Conservation (phyloP, 179 eudicot genomes). For the Gypsophila paniculata region DNA sequence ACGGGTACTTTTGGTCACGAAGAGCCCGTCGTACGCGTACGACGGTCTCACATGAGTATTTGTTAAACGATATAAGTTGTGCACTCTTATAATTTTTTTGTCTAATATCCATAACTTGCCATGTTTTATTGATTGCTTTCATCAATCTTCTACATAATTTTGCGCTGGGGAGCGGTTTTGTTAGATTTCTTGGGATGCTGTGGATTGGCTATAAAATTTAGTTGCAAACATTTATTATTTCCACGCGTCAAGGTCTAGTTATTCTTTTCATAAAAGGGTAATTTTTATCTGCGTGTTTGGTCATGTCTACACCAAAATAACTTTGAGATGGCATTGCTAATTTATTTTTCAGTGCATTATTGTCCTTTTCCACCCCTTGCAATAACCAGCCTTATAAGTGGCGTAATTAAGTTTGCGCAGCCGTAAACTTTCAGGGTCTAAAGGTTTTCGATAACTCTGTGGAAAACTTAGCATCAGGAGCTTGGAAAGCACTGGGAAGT, state of each 20-base stretch:
- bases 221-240: not conserved
- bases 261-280: not conserved
- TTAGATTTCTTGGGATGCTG: not conserved
- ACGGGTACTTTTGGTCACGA: no score
- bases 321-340: not conserved
- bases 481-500: conserved; percentile 89
- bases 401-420: not conserved
- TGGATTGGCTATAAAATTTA: conserved; percentile 3
- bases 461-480: conserved; percentile 81
- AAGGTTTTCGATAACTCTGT: conserved; percentile 67
- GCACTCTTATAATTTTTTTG: conserved; percentile 8
- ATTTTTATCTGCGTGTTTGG: not conserved
- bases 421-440: conserved; percentile 52
- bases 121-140: not conserved
- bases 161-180: not conserved
- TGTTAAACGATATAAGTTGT: no score
- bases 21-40: no score
- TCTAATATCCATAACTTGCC: not conserved
- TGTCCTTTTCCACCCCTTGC: not conserved
- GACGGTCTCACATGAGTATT: no score
- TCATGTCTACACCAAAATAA: not conserved
- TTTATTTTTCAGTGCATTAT: not conserved
- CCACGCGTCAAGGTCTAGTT: not conserved
- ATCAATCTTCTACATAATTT: not conserved
- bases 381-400: not conserved